Base-by-base conservation (phyloP, 352 stramenopile genomes). In the Pythium apleroticum region DNA sequence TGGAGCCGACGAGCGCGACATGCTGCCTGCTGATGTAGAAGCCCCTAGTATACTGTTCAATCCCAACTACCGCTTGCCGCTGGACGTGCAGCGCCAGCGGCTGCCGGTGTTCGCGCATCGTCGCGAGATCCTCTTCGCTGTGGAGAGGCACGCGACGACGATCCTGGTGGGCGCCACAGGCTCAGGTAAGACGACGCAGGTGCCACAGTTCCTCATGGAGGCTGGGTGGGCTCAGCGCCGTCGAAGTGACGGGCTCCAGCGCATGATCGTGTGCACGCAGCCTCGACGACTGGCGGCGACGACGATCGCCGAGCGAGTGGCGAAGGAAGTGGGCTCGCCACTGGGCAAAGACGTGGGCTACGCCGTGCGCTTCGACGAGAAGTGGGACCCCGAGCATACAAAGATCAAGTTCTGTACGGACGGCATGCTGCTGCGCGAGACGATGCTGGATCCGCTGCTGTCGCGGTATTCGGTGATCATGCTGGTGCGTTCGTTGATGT, bases 331-430 rank as follows among this genome's bases (percentile, higher is more conserved):
- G 79, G 92, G 97, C 68, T 93, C 95, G 31, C 84, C 81, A 48
- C 61, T 99, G 8, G 97, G 97, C 5, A 74, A 93, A 28, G 93
- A 99, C 66, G 97, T 94, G 8, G 98, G 98, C 3, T 99, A 99
- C 60, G 96, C 91, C 24, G 98, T 99, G 55, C 95, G 98, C n/a
- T 99, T 99, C 73, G 97, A 99, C 66, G 98, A 98, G 58, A 90
- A 98, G 35, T 92, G 81, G 78, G 77, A 90, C 30, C 67, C 79
- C 1, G 62, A 88, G 24, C 54, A 46, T 10, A 99, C 98, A n/a
- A 76, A 91, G 25, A 92, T 99, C 65, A 98, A 98, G 76, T 99
- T 99, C 81, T 98, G 99, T 82, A 99, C 98, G 15, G 98, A 99
- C 76, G 98, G 97, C 60, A 98, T 99, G 89, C 78, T 99, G 37